phyloP scores from a whole-genome alignment of 73 alveolate species.

The Blepharisma japonicum region DNA sequence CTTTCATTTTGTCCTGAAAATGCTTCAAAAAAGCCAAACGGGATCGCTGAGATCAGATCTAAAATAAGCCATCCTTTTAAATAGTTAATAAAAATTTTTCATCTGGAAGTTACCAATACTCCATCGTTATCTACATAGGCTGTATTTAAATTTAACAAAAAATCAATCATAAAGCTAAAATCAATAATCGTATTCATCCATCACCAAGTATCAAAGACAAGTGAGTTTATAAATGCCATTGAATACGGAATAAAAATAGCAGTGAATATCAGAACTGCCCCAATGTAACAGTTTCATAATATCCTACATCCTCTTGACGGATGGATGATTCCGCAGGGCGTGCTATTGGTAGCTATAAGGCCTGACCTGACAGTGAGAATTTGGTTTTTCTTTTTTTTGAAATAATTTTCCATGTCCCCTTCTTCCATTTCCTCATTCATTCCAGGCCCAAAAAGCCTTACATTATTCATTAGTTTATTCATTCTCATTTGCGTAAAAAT shows the following conservation, averaged over 20 bases:
- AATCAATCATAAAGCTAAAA: slow-evolving; percentile 61
- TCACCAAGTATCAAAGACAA: slow-evolving; percentile 31
- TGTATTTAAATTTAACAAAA: slow-evolving; percentile 60
- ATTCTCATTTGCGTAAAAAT: background rate
- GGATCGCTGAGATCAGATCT: slow-evolving; percentile 72
- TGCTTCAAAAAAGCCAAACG: slow-evolving; percentile 48
- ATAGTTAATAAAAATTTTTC: slow-evolving; percentile 45
- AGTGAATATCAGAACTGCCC: slow-evolving; percentile 41
- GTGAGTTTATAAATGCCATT: slow-evolving; percentile 39
- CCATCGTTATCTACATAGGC: slow-evolving; percentile 70
- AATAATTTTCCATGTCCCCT: no score
- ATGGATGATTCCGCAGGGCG: background rate
- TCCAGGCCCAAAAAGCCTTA: no score
- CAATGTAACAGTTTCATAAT: background rate
- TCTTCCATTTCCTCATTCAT: no score
- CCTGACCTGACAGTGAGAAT: no score
- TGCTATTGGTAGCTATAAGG: background rate
- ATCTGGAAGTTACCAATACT: slow-evolving; percentile 48
- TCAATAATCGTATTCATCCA: slow-evolving; percentile 48
- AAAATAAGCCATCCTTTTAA: slow-evolving; percentile 68
- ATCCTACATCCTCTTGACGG: background rate
- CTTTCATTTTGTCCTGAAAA: background rate
- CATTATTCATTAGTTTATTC: background rate
- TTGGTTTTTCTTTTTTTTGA: no score
- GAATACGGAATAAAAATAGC: slow-evolving; percentile 49